Conservation (phyloP, 306 rosid genomes). For the Cyclanthera cordifolia region DNA sequence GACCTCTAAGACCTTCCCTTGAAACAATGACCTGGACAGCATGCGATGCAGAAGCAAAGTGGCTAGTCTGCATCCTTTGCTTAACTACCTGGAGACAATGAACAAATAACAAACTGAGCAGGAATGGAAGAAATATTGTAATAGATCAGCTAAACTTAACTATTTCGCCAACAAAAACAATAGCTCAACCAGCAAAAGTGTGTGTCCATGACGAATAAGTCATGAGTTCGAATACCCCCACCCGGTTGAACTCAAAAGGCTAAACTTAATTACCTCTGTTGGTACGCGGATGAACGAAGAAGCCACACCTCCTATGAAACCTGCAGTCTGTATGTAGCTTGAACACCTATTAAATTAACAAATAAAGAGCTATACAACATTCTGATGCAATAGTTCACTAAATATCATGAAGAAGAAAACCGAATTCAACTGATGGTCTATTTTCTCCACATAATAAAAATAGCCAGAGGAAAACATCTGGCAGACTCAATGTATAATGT, state of each 20-base stretch:
- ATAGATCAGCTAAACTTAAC: constrained; percentile 9
- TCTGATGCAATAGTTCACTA: not conserved
- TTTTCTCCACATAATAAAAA: not conserved
- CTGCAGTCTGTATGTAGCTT: constrained; percentile 59
- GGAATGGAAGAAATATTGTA: not conserved
- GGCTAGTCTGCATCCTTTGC: constrained; percentile 40
- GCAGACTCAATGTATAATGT: not conserved
- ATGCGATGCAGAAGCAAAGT: constrained; percentile 28
- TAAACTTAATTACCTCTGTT: constrained; percentile 46
- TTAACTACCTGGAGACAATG: constrained; percentile 38
- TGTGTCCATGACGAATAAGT: too few relatives aligned
- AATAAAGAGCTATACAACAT: constrained; percentile 10
- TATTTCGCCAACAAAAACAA: constrained; percentile 3
- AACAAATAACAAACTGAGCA: constrained; percentile 17
- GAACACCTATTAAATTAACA: constrained; percentile 18
- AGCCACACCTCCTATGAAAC: constrained; percentile 59
- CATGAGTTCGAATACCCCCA: too few relatives aligned
- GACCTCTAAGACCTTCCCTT: constrained; percentile 50
- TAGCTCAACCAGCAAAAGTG: too few relatives aligned
- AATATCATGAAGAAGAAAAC: not conserved
- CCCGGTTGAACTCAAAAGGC: not conserved
- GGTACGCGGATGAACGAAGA: constrained; percentile 76
- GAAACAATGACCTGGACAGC: constrained; percentile 24
- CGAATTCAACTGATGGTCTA: not conserved
- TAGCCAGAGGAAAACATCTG: not conserved